These are phyloP conservation scores for Brassica nigra DNA, from an alignment of 345 rosid species.

Conservation along the genomic window DNA sequence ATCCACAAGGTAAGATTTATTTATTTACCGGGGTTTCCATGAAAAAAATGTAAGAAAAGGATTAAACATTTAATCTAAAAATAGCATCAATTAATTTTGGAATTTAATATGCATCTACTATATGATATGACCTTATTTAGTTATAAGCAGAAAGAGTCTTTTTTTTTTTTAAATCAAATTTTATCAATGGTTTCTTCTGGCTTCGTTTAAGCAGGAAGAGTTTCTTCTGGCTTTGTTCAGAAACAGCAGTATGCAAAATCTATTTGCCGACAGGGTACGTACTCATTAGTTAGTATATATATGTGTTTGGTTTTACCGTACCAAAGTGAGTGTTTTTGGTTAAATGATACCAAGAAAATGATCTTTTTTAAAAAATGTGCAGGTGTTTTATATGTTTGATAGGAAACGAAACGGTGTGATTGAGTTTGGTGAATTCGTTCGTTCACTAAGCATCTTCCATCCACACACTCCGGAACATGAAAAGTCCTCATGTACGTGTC, in stretches of 20 bases:
- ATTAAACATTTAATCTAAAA: not conserved
- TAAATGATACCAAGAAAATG: not conserved
- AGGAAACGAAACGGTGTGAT: conserved; percentile 59
- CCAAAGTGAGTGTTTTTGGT: not conserved
- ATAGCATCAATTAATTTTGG: not conserved
- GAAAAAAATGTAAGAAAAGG: not conserved
- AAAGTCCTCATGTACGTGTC: conserved; percentile 57
- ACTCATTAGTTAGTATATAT: not conserved
- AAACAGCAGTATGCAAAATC: conserved; percentile 53
- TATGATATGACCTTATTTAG: not conserved
- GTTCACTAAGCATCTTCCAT: conserved; percentile 67
- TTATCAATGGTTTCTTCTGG: no score
- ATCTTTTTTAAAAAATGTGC: not conserved
- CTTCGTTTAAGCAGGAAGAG: conserved; percentile 57
- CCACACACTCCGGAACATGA: conserved; percentile 59
- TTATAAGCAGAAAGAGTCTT: conserved; percentile 24
- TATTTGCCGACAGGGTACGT: conserved; percentile 43
- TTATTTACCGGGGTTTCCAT: not conserved
- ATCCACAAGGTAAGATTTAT: conserved; percentile 55
- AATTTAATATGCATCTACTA: not conserved
- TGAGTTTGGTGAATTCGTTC: conserved; percentile 73
- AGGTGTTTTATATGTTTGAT: conserved; percentile 72
- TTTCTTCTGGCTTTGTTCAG: conserved; percentile 65
- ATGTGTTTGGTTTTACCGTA: not conserved
- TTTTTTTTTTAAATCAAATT: no score